A percentile compares a stretch with the other conserved stretches of the same genome.
Evolutionary conservation across 768 basidiomycete genomes (phyloP).

Genomic region (Suillus tomentosus): DNA sequence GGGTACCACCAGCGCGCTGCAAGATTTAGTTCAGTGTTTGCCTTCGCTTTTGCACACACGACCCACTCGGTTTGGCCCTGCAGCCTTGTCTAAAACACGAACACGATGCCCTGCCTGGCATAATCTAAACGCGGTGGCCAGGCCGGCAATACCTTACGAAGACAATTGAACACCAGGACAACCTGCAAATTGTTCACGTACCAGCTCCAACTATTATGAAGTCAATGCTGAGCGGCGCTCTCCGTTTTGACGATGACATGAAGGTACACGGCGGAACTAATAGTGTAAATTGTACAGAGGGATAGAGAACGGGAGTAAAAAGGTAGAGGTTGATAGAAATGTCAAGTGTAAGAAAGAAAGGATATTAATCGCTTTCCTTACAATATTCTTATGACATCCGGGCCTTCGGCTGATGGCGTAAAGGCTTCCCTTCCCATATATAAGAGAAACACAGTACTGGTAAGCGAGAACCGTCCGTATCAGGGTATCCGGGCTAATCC

Average conservation of each 20-base stretch:
- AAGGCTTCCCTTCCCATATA: conserved; percentile 6
- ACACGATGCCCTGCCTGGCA: conserved; percentile 61
- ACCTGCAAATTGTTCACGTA: conserved; percentile 10
- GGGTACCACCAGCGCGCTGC: conserved; percentile 43
- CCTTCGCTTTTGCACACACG: neutral
- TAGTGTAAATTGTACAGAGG: conserved; percentile 1
- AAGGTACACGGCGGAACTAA: neutral
- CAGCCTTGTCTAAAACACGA: conserved; percentile 53
- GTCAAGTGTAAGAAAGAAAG: conserved; percentile 11
- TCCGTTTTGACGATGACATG: conserved; percentile 18
- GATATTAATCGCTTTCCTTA: conserved; percentile 22
- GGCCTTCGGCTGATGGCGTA: conserved; percentile 2
- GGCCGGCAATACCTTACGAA: conserved; percentile 47
- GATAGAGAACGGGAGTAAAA: neutral
- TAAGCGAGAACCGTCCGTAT: conserved; percentile 3
- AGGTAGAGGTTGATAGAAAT: neutral
- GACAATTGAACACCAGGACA: neutral
- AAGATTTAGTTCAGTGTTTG: neutral
- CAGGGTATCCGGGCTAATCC: neutral
- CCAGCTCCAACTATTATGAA: conserved; percentile 36
- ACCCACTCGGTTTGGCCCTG: conserved; percentile 45
- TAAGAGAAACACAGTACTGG: neutral
- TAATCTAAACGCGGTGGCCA: conserved; percentile 60
- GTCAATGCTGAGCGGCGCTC: conserved; percentile 30
- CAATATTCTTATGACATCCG: neutral